phyloP scores from a whole-genome alignment of 805 yeast species.

The Saccharomycopsis fermentans region DNA sequence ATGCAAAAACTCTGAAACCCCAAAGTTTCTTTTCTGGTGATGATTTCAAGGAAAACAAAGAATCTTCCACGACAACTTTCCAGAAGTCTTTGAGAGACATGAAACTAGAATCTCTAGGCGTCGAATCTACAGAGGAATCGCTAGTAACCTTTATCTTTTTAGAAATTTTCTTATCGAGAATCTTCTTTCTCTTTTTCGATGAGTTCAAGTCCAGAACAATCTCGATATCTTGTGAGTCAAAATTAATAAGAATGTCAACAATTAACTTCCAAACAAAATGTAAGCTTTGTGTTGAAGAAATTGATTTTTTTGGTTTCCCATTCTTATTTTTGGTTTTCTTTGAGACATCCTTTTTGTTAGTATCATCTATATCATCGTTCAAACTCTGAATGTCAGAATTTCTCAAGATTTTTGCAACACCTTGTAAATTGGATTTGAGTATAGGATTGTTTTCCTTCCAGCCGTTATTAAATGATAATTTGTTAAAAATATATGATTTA shows the following conservation, averaged over 20 bases:
- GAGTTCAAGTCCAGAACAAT: conserved; percentile 3
- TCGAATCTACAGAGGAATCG: conserved; percentile 18
- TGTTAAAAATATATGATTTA: conserved; percentile 18
- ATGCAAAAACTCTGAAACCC: conserved; percentile 68
- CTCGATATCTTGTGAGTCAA: background rate
- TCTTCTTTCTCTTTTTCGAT: conserved; percentile 34
- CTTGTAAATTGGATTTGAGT: conserved; percentile 52
- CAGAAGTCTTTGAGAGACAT: conserved; percentile 58
- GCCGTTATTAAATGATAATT: conserved; percentile 21
- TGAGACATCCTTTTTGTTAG: conserved; percentile 20
- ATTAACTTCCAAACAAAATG: conserved; percentile 70
- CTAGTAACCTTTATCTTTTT: conserved; percentile 19
- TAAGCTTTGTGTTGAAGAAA: conserved; percentile 59
- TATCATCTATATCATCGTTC: conserved; percentile 29
- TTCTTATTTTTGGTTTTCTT: conserved; percentile 18
- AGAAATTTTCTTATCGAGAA: conserved; percentile 23
- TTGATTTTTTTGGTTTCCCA: conserved; percentile 42
- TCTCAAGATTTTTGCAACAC: conserved; percentile 52
- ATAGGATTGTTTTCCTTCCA: conserved; percentile 77
- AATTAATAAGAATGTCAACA: conserved; percentile 31
- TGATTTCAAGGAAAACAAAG: conserved; percentile 62
- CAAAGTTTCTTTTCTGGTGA: conserved; percentile 80
- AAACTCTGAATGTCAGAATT: conserved; percentile 38
- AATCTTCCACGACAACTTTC: conserved; percentile 70
- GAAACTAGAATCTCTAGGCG: conserved; percentile 14